Evolutionary conservation across 305 asterid genomes (phyloP).

Genomic region (Caryopteris hybrid): DNA sequence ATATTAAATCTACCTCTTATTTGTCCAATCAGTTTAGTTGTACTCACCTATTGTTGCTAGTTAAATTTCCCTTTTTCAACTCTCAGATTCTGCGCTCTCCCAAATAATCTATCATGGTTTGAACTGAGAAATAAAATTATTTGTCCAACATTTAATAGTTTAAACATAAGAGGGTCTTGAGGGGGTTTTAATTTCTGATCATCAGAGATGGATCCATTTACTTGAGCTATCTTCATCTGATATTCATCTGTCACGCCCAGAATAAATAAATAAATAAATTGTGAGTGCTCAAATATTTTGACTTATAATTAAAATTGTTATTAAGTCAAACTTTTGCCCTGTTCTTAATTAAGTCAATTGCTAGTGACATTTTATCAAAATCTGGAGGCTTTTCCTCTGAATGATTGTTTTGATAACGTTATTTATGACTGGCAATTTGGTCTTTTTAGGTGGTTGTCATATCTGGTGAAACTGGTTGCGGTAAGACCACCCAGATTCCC

Average conservation of each 20-base stretch:
- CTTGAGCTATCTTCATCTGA: not conserved
- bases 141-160: not conserved
- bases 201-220: not conserved
- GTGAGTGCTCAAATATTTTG: not conserved
- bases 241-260: not conserved
- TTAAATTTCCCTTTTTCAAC: not conserved
- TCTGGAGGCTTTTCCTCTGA: not conserved
- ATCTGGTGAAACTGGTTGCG: slow-evolving; percentile 99
- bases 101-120: slow-evolving; percentile 9
- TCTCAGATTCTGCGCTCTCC: slow-evolving; percentile 1
- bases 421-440: slow-evolving; percentile 19
- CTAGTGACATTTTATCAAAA: not conserved
- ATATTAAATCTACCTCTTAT: not conserved
- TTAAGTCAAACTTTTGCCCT: not conserved
- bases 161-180: not conserved
- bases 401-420: not conserved
- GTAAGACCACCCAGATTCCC: slow-evolving; percentile 97
- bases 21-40: not conserved
- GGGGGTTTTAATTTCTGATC: slow-evolving; percentile 8
- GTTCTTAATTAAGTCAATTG: not conserved
- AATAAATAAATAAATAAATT: no score
- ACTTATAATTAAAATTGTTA: no score
- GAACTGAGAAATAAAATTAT: not conserved
- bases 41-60: not conserved
- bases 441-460: slow-evolving; percentile 66